Base-by-base conservation (phyloP, 768 basidiomycete genomes). In the Hemileccinum rubropunctum region DNA sequence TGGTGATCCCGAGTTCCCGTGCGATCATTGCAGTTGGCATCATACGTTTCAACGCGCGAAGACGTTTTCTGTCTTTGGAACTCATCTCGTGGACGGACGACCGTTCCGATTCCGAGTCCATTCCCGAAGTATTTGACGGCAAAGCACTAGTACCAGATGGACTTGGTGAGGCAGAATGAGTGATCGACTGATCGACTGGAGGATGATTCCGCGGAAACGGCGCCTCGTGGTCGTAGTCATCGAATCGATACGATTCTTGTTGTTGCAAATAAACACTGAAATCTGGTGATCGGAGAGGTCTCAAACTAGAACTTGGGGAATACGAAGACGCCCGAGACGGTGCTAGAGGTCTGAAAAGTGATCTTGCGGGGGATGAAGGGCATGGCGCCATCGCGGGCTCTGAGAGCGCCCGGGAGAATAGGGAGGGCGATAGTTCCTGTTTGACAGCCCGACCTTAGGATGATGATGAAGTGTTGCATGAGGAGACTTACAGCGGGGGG, bases 1-100 rank as follows among this genome's bases (percentile, higher is more conserved):
- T 54, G 45, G 41, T 48, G 37, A 4, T 48, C 46, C 33, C 58
- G 47, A 68, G 48, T 47, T 74, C 64, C 39, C 61, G 63, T 14
- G 73, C 61, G 40, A 80, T 63, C 76, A 84, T 77, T 42, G 73
- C 74, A 11, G 71, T 71, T 4, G 84, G 84, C 69, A 82, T 69
- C 76, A 86, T 76, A 14, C 71, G 75, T 33, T 52, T 60, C 15
- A 82, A 66, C 5, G 59, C 72, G 32, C 73, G 76, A 27, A 70
- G 44, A 27, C 63, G 57, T 58, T 69, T 74, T 45, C 65, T 65
- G 28, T 73, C 69, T 52, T 56, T 62, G 23, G 59, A 53, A 40
- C 20, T 65, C 58, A 71, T 60, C 39, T 50, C 48, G 7, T 37
- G 4, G 11, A 48, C 23, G 9, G 57, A 52, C 6, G 54, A 39